phyloP scores from a whole-genome alignment of 805 yeast genomes.

The Barnettozyma sucrosica region DNA sequence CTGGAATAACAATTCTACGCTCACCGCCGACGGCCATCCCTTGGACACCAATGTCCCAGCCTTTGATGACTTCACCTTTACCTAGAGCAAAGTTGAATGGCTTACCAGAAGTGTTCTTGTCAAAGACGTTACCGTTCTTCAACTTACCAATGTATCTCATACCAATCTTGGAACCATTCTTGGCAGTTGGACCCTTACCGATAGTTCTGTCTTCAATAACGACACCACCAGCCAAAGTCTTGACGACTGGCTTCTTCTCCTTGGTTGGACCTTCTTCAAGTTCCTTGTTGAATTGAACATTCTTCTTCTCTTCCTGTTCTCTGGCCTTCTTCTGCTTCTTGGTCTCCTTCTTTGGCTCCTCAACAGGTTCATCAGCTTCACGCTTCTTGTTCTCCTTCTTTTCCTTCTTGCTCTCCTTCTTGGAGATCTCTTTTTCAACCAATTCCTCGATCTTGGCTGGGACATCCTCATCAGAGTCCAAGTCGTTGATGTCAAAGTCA shows the following conservation, averaged over 20 bases:
- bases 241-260: constrained; percentile 56
- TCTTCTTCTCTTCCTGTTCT: constrained; percentile 42
- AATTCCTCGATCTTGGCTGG: constrained; percentile 72
- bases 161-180: constrained; percentile 85
- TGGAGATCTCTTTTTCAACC: constrained; percentile 50
- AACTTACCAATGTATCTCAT: constrained; percentile 97
- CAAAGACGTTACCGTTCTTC: constrained; percentile 93
- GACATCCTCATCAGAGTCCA: constrained; percentile 57
- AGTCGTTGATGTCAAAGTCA: constrained; percentile 38
- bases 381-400: constrained; percentile 24
- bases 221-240: constrained; percentile 89
- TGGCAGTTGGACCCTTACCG: constrained; percentile 86
- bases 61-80: constrained; percentile 97
- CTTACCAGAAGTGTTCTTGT: constrained; percentile 95
- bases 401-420: constrained; percentile 27
- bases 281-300: constrained; percentile 84
- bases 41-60: constrained; percentile 97
- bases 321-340: constrained; percentile 6
- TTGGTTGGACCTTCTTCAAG: constrained; percentile 90
- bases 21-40: constrained; percentile 99
- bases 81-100: constrained; percentile 91
- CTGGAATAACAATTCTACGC: constrained; percentile 94
- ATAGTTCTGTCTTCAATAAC: constrained; percentile 84
- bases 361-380: constrained; percentile 17
- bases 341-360: constrained; percentile 24